A percentile compares a stretch with the other conserved stretches of the same genome.
Evolutionary conservation across 2,329 filamentous ascomycete species (phyloP).

Genomic region (Beauveria rudraprayagi): DNA sequence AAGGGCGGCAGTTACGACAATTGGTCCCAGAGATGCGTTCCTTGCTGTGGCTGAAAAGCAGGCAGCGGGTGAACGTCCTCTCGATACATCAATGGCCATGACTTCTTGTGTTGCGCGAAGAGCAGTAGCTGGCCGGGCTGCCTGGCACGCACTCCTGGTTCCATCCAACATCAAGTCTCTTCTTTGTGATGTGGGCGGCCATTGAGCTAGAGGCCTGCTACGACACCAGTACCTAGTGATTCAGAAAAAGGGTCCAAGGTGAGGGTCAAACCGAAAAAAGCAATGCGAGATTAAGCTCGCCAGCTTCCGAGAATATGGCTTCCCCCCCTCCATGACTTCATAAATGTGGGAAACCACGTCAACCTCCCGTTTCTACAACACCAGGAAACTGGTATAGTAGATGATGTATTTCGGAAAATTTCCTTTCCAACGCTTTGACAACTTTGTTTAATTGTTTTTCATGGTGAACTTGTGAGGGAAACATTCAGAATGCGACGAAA

Average conservation of each 20-base stretch:
- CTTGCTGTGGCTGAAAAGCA: too few relatives aligned
- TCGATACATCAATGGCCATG: too few relatives aligned
- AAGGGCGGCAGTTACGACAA: neutral
- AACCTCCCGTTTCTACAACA: neutral
- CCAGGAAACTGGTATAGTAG: neutral
- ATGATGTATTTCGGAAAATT: neutral
- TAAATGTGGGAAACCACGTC: conserved; percentile 1
- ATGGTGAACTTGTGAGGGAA: neutral
- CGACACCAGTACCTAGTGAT: neutral
- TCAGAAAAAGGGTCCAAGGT: neutral
- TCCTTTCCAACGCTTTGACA: too few relatives aligned
- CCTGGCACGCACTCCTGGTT: too few relatives aligned
- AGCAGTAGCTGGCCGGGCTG: too few relatives aligned
- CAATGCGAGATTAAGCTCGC: neutral
- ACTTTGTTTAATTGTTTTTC: too few relatives aligned
- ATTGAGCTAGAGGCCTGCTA: neutral
- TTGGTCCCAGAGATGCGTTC: neutral
- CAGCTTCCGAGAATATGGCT: neutral
- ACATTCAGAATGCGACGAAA: neutral
- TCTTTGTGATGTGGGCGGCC: neutral
- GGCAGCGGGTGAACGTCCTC: too few relatives aligned
- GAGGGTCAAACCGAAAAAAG: neutral
- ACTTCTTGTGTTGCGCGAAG: too few relatives aligned
- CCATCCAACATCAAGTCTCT: neutral
- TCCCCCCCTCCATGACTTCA: conserved; percentile 2